Evolutionary conservation across 2,329 filamentous ascomycete species (phyloP).

Genomic region (Pestalotiopsis fici): DNA sequence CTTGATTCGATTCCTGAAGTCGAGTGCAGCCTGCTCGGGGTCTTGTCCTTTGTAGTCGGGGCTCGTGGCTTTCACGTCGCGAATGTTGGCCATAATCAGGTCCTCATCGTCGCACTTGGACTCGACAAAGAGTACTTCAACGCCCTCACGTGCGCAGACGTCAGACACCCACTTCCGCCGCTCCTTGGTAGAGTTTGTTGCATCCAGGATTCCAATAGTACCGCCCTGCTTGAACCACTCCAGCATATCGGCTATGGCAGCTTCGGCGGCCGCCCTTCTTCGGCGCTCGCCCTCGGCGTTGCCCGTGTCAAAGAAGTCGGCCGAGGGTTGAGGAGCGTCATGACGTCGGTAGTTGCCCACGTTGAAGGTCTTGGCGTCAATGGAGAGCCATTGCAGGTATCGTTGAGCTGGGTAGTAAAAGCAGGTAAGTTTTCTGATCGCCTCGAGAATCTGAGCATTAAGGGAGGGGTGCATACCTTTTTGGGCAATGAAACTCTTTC

Average conservation of each 20-base stretch:
- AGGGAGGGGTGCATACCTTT: constrained; percentile 66
- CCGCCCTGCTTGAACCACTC: constrained; percentile 84
- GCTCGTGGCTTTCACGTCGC: constrained; percentile 94
- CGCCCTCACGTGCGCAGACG: constrained; percentile 70
- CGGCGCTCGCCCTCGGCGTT: constrained; percentile 90
- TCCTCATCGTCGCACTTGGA: constrained; percentile 96
- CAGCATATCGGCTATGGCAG: constrained; percentile 90
- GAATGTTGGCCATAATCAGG: constrained; percentile 96
- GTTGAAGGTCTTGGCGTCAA: constrained; percentile 93
- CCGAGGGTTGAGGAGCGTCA: constrained; percentile 85
- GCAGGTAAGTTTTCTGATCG: background rate
- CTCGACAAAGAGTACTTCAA: constrained; percentile 95
- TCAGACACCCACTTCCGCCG: constrained; percentile 91
- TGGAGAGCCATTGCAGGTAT: constrained; percentile 95
- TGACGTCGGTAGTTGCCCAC: constrained; percentile 93
- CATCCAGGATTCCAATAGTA: constrained; percentile 90
- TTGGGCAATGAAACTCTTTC: constrained; percentile 96
- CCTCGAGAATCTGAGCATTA: background rate
- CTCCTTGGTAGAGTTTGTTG: constrained; percentile 92
- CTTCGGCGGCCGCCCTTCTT: constrained; percentile 85
- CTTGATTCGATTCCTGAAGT: constrained; percentile 91
- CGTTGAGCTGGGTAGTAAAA: constrained; percentile 67
- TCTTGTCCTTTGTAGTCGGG: constrained; percentile 95
- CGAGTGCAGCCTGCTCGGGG: constrained; percentile 83
- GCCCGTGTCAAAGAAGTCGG: constrained; percentile 91